Evolutionary conservation across 805 yeast genomes (phyloP).

Genomic region (Huiozyma sinensis): DNA sequence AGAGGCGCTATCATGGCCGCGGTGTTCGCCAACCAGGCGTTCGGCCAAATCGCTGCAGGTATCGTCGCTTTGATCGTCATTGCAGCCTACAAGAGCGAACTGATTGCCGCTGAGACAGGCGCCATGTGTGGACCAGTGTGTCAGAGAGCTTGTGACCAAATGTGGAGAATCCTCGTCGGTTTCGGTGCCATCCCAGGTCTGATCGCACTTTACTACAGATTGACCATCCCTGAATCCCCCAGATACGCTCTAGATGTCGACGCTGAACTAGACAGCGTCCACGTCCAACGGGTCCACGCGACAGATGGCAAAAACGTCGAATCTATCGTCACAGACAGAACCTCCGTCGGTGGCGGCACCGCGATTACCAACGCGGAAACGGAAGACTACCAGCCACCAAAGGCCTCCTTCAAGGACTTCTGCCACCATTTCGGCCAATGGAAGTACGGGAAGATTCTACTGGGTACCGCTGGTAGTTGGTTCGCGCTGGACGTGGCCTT

Average conservation of each 20-base stretch:
- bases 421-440: conserved; percentile 65
- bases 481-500: conserved; percentile 82
- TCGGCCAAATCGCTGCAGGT: conserved; percentile 89
- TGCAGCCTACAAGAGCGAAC: conserved; percentile 60
- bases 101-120: conserved; percentile 43
- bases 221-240: conserved; percentile 92
- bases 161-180: conserved; percentile 90
- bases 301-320: not conserved
- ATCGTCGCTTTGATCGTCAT: conserved; percentile 67
- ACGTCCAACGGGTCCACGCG: not conserved
- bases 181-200: conserved; percentile 85
- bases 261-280: conserved; percentile 18
- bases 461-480: conserved; percentile 92
- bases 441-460: conserved; percentile 72
- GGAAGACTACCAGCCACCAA: conserved; percentile 40
- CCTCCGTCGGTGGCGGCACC: conserved; percentile 20
- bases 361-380: conserved; percentile 35
- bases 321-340: conserved; percentile 27
- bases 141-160: conserved; percentile 73
- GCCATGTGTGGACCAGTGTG: conserved; percentile 57
- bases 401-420: conserved; percentile 74
- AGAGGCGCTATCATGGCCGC: conserved; percentile 98
- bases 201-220: conserved; percentile 78
- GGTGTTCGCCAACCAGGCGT: conserved; percentile 92
- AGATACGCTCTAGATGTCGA: conserved; percentile 75